A percentile compares a stretch with the other conserved stretches of the same genome.
These are phyloP conservation scores for California macrophylla DNA, from an alignment of 441 rosid species.

Conservation along the genomic window DNA sequence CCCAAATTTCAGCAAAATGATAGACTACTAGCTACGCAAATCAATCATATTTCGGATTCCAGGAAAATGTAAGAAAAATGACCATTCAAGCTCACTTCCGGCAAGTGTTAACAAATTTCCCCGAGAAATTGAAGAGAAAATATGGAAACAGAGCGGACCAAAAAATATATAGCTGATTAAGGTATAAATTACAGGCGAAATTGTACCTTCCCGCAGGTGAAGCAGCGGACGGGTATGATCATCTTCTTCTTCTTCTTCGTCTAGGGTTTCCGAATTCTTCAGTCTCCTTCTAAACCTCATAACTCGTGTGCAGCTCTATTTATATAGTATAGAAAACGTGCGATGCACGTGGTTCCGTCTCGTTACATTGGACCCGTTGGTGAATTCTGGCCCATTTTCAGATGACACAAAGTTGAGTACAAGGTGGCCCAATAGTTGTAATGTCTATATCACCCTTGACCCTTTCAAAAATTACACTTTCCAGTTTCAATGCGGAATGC, in stretches of 20 bases:
- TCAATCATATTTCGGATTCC: neutral
- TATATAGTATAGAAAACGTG: neutral
- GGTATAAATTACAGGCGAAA: neutral
- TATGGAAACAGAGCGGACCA: no score
- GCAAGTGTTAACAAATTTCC: neutral
- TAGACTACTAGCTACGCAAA: neutral
- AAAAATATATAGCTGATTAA: neutral
- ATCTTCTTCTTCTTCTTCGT: constrained; percentile 21
- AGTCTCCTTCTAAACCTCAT: neutral
- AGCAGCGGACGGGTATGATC: constrained; percentile 89
- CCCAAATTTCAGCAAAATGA: neutral
- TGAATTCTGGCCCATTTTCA: neutral
- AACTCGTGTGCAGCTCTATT: neutral
- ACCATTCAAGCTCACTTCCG: neutral
- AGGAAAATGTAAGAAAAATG: neutral
- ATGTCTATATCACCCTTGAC: no score
- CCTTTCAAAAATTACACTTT: no score
- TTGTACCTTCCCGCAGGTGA: constrained; percentile 83
- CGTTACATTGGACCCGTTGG: neutral
- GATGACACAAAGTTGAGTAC: neutral
- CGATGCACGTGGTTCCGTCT: neutral
- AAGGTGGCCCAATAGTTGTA: no score
- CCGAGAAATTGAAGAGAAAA: neutral
- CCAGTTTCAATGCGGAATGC: no score
- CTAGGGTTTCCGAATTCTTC: neutral